Conservation (phyloP, 805 yeast genomes). For the Saccharomycopsis babjevae region DNA sequence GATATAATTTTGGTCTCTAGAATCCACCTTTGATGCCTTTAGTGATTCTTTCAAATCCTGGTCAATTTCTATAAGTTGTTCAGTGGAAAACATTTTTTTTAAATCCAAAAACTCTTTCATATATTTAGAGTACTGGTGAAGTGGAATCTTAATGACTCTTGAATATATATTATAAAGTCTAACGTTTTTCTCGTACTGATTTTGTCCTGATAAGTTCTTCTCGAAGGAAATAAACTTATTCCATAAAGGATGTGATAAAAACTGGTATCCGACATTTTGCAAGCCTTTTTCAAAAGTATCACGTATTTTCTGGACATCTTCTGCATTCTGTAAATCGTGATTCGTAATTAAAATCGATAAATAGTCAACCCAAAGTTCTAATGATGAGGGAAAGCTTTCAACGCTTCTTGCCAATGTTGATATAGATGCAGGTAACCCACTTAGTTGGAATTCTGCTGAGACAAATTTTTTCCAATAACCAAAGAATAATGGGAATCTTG, state of each 20-base stretch:
- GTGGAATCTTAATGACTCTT: conserved; percentile 47
- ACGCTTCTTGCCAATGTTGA: conserved; percentile 33
- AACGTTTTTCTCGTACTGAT: conserved; percentile 25
- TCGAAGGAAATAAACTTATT: conserved; percentile 63
- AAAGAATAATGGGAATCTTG: conserved; percentile 46
- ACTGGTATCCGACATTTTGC: conserved; percentile 52
- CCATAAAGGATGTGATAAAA: conserved; percentile 75
- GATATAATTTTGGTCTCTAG: conserved; percentile 24
- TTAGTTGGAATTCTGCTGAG: conserved; percentile 43
- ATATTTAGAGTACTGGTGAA: conserved; percentile 80
- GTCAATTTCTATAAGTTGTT: conserved; percentile 17
- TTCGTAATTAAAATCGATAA: conserved; percentile 41
- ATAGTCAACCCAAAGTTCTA: conserved; percentile 65
- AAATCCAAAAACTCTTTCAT: conserved; percentile 31
- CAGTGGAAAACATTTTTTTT: conserved; percentile 15
- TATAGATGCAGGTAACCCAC: conserved; percentile 44
- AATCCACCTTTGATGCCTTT: conserved; percentile 21
- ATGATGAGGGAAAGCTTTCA: conserved; percentile 41
- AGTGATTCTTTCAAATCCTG: conserved; percentile 21
- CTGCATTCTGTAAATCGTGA: conserved; percentile 23
- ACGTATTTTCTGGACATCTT: conserved; percentile 26
- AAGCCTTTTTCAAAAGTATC: conserved; percentile 40
- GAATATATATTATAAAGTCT: conserved; percentile 34
- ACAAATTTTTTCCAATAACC: conserved; percentile 57
- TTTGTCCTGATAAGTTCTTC: conserved; percentile 21